A percentile compares a stretch with the other conserved stretches of the same genome.
These are phyloP conservation scores for Protea cynaroides DNA, from an alignment of 164 flowering plant species.

Conservation along the genomic window DNA sequence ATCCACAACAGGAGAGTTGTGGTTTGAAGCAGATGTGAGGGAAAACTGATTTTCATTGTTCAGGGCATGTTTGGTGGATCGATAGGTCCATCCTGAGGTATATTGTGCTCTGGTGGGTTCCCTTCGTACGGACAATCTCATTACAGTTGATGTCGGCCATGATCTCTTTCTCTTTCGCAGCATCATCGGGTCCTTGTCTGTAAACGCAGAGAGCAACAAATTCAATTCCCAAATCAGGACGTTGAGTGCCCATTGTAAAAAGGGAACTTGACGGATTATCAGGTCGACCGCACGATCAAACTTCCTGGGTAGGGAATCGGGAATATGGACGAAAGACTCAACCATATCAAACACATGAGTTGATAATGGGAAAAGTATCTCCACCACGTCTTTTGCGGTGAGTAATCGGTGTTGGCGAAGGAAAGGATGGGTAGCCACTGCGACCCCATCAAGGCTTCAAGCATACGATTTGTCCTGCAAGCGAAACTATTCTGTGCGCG, in stretches of 20 bases:
- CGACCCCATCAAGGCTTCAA: constrained; percentile 14
- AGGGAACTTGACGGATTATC: constrained; percentile 14
- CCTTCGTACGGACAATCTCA: too few relatives aligned
- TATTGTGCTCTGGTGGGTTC: too few relatives aligned
- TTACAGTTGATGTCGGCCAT: constrained; percentile 30
- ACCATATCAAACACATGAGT: constrained; percentile 36
- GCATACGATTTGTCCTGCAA: constrained; percentile 23
- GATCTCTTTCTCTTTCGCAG: constrained; percentile 47
- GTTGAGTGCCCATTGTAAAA: constrained; percentile 19
- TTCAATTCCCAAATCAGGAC: constrained; percentile 26
- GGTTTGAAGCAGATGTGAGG: too few relatives aligned
- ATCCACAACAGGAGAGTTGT: too few relatives aligned
- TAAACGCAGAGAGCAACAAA: constrained; percentile 17
- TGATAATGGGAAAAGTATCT: constrained; percentile 46
- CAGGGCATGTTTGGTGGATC: not conserved
- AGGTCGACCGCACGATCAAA: constrained; percentile 27
- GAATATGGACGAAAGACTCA: constrained; percentile 23
- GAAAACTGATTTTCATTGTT: too few relatives aligned
- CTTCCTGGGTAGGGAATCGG: constrained; percentile 36
- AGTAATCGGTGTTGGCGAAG: constrained; percentile 39
- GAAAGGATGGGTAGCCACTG: constrained; percentile 41
- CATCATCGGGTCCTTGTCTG: constrained; percentile 7
- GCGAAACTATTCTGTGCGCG: constrained; percentile 14
- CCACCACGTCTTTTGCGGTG: constrained; percentile 25
- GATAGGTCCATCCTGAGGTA: too few relatives aligned